Conservation (phyloP, 306 rosid genomes). For the Lablab purpureus region DNA sequence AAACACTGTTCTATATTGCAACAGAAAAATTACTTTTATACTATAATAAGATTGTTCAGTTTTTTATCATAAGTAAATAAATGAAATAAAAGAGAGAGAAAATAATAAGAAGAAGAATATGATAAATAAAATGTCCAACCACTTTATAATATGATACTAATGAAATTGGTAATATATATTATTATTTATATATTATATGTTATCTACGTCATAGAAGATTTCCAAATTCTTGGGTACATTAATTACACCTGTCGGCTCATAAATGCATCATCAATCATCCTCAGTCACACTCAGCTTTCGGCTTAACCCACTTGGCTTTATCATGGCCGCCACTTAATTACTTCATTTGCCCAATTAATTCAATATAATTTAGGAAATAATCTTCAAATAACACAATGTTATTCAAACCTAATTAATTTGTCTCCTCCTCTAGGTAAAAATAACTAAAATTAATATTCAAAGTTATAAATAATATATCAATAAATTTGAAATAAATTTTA, state of each 20-base stretch:
- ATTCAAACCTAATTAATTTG: background rate
- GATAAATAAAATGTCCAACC: background rate
- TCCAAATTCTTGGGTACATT: background rate
- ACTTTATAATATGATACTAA: background rate
- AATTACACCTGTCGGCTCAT: background rate
- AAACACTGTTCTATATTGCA: background rate
- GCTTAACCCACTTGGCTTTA: slow-evolving; percentile 2
- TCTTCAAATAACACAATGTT: background rate
- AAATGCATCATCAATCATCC: background rate
- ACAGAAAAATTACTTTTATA: background rate
- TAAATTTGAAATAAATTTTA: background rate
- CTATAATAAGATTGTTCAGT: no score
- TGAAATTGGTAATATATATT: background rate
- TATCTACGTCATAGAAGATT: background rate
- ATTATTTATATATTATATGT: no score
- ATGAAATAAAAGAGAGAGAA: background rate
- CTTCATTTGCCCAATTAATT: background rate
- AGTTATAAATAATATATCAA: background rate
- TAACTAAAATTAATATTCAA: background rate
- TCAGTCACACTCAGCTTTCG: slow-evolving; percentile 18
- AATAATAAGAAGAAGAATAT: background rate
- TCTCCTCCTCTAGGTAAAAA: background rate
- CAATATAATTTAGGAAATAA: no score
- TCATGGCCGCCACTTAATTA: slow-evolving; percentile 32
- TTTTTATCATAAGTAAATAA: background rate